A percentile compares a stretch with the other conserved stretches of the same genome.
Conservation (phyloP, 129 eudicot genomes). For the Helianthus tuberosus region DNA sequence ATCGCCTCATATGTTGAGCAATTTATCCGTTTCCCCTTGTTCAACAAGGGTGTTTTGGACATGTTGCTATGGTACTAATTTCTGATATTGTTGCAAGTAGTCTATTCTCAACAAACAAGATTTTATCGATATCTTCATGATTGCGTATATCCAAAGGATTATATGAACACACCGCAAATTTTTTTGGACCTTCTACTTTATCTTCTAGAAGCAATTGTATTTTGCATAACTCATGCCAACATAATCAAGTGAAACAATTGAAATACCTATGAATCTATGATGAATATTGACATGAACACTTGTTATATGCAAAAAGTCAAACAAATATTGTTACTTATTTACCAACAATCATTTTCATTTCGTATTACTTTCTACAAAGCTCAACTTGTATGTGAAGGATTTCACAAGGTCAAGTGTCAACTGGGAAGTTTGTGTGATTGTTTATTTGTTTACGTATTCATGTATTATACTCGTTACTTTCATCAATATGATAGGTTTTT, state of each 20-base stretch:
- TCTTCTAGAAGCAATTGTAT: background rate
- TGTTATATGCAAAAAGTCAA: background rate
- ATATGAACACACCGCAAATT: background rate
- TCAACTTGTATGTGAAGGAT: background rate
- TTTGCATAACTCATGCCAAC: constrained; percentile 5
- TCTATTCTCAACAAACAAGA: constrained; percentile 7
- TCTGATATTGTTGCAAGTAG: background rate
- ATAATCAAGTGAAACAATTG: background rate
- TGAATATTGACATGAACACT: constrained; percentile 1
- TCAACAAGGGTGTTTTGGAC: constrained; percentile 10
- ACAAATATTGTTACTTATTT: background rate
- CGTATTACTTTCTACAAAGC: constrained; percentile 1
- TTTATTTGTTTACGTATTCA: constrained; percentile 14
- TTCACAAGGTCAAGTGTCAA: background rate
- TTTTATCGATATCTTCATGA: constrained; percentile 6
- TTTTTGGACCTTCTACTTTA: background rate
- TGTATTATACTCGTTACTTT: constrained; percentile 10
- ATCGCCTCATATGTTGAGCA: background rate
- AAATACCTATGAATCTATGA: constrained; percentile 7
- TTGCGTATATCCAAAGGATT: background rate
- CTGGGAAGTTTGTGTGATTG: constrained; percentile 9
- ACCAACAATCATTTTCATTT: background rate
- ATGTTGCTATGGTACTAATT: constrained; percentile 9
- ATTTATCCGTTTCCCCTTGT: background rate
- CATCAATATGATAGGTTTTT: background rate